Evolutionary conservation across 345 rosid species (phyloP).

Genomic region (Eucalyptus grandis): DNA sequence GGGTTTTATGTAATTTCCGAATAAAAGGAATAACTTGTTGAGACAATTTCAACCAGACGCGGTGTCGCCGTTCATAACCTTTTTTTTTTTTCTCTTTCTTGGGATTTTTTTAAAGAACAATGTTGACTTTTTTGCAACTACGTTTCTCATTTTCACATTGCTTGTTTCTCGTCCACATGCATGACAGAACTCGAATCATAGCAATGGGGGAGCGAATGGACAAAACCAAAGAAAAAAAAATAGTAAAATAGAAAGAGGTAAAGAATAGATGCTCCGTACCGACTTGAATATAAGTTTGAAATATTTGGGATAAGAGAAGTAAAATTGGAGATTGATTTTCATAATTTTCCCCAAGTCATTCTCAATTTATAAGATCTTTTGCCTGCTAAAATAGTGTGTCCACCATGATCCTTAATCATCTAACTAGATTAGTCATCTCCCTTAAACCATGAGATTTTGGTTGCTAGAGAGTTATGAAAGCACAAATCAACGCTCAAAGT

Average conservation of each 20-base stretch:
- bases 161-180: not conserved
- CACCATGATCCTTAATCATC: not conserved
- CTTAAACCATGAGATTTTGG: not conserved
- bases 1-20: not conserved
- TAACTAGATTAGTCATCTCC: not conserved
- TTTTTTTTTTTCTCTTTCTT: not conserved
- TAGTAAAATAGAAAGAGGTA: not conserved
- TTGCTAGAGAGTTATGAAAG: no score
- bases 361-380: not conserved
- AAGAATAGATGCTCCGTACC: not conserved
- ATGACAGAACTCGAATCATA: not conserved
- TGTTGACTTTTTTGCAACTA: not conserved
- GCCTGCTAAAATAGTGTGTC: no score
- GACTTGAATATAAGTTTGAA: not conserved
- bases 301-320: not conserved
- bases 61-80: not conserved
- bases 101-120: not conserved
- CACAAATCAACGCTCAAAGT: no score
- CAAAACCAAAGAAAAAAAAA: not conserved
- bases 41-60: not conserved
- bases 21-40: not conserved
- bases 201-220: not conserved
- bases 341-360: not conserved
- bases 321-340: not conserved
- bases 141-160: not conserved